Base-by-base conservation (phyloP, 192 early-diverging fungal genomes). In the Coemansia sp. region DNA sequence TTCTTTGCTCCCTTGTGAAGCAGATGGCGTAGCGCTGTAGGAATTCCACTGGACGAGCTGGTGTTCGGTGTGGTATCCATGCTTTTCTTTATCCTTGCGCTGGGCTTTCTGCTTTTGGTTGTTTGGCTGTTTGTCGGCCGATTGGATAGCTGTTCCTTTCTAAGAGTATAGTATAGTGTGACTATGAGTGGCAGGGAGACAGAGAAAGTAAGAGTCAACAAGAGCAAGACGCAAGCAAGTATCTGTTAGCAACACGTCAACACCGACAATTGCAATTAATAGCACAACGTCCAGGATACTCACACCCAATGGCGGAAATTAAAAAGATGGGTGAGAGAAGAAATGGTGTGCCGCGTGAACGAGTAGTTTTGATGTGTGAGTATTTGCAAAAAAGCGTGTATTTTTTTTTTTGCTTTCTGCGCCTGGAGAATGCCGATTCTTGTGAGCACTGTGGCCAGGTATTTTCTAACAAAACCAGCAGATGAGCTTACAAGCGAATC, bases 21-120 rank as follows among this genome's bases (percentile, higher is more conserved):
- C 48, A 80, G 72, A 48, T 75, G 72, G 39, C 78, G 72, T 31
- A 79, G 66, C 43, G 72, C 78, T 37, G 72, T 65, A n/a, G 78
- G 78, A 51, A 80, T 74, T 46, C 61, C 72, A 48, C 63, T 58
- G 18, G 62, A 49, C 25, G 70, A 64, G 63, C 66, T 64, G 63
- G 55, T 68, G 31, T 64, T 55, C 6, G 58, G 39, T 37, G 67
- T 72, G 63, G 70, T 73, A 67, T 78, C 76, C 72, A 74, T 77
- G 40, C 43, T 34, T 56, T 59, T 51, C 48, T 23, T 51, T 51
- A 6, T 49, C 23, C 48, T 26, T 51, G 20, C 8, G 20, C 48
- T 7, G 20, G 43, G 55, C 63, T 57, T 61, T 28, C 49, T 56
- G 28, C 8, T 49, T 31, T 59, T 59, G 46, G 46, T 51, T 51